Conservation (phyloP, 116 monocot genomes). For the Papilionanthe hybrid region DNA sequence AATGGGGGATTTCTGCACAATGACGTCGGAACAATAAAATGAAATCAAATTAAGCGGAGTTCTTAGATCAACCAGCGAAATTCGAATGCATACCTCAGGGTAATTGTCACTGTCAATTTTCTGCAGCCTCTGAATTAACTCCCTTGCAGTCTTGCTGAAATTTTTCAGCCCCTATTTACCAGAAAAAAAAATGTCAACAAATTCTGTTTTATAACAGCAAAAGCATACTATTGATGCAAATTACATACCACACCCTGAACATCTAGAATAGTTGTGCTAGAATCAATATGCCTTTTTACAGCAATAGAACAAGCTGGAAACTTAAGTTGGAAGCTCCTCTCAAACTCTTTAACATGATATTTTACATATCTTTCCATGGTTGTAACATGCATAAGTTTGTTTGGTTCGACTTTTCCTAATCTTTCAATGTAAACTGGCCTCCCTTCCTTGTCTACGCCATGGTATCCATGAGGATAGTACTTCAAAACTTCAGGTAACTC, state of each 20-base stretch:
- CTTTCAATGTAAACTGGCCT: slow-evolving; percentile 96
- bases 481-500: slow-evolving; percentile 72
- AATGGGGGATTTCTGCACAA: neutral
- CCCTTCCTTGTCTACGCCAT: slow-evolving; percentile 97
- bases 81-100: slow-evolving; percentile 60
- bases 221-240: neutral
- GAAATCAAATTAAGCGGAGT: slow-evolving; percentile 5
- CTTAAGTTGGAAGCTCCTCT: slow-evolving; percentile 77
- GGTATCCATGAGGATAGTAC: slow-evolving; percentile 96
- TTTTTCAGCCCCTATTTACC: slow-evolving; percentile 72
- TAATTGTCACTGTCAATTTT: slow-evolving; percentile 93
- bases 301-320: slow-evolving; percentile 97
- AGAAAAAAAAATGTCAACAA: slow-evolving; percentile 1
- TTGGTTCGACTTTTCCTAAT: slow-evolving; percentile 85
- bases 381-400: slow-evolving; percentile 89
- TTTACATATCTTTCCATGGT: slow-evolving; percentile 80
- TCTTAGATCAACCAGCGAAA: neutral
- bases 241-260: slow-evolving; percentile 93
- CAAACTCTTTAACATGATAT: slow-evolving; percentile 94
- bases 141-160: slow-evolving; percentile 83
- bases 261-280: slow-evolving; percentile 96
- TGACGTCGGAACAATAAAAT: neutral
- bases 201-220: neutral
- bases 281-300: slow-evolving; percentile 86
- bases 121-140: slow-evolving; percentile 68